Conservation (phyloP, 2,329 filamentous ascomycete genomes). For the Beauveria caledonica region DNA sequence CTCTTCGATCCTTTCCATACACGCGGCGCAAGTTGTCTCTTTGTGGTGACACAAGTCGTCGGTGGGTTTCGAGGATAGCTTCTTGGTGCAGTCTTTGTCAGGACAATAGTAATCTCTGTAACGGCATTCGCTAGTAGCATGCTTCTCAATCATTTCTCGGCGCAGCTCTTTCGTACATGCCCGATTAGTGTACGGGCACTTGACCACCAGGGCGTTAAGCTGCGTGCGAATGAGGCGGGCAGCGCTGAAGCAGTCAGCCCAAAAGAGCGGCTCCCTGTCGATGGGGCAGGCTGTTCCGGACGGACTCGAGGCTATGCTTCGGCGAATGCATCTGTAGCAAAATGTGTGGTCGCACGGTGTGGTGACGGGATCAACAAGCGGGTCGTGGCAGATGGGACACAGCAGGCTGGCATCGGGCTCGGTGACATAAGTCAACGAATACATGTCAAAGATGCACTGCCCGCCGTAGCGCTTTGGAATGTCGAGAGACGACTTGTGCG, state of each 20-base stretch:
- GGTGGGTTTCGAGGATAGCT: slow-evolving; percentile 41
- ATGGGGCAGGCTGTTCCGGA: slow-evolving; percentile 45
- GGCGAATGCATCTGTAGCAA: slow-evolving; percentile 48
- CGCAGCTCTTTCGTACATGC: slow-evolving; percentile 44
- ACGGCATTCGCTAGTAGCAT: slow-evolving; percentile 48
- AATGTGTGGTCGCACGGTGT: slow-evolving; percentile 59
- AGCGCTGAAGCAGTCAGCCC: slow-evolving; percentile 33
- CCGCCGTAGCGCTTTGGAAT: slow-evolving; percentile 31
- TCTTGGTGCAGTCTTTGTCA: slow-evolving; percentile 41
- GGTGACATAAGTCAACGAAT: slow-evolving; percentile 34
- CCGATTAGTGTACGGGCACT: slow-evolving; percentile 44
- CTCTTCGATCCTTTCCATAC: slow-evolving; percentile 39
- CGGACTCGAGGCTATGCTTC: slow-evolving; percentile 32
- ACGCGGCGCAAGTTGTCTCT: slow-evolving; percentile 44
- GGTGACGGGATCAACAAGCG: slow-evolving; percentile 52
- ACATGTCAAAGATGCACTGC: slow-evolving; percentile 35
- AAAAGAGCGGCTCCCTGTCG: slow-evolving; percentile 40
- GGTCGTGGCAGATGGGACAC: slow-evolving; percentile 50
- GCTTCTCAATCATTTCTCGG: slow-evolving; percentile 46
- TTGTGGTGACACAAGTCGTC: slow-evolving; percentile 49
- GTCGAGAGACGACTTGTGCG: slow-evolving; percentile 31
- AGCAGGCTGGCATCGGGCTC: slow-evolving; percentile 40
- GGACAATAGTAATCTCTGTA: slow-evolving; percentile 50
- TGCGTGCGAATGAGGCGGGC: slow-evolving; percentile 48
- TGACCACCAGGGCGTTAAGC: slow-evolving; percentile 50